Percentiles rank a stretch among this genome's conserved stretches.
phyloP scores from a whole-genome alignment of 345 rosid genomes.

The Salix udensis region DNA sequence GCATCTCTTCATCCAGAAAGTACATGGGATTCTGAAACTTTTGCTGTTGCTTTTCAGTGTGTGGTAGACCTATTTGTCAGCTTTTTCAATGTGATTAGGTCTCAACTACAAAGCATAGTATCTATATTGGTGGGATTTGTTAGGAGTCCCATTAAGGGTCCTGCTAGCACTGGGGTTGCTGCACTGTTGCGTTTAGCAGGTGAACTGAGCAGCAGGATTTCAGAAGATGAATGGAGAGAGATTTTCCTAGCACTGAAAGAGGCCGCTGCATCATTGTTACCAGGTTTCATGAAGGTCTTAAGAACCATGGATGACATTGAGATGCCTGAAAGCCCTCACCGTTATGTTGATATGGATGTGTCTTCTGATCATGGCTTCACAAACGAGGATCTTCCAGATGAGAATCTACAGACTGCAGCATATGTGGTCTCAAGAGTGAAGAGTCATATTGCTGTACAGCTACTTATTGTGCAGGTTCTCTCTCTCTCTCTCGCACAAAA shows the following conservation, averaged over 20 bases:
- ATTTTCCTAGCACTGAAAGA: conserved; percentile 64
- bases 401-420: conserved; percentile 66
- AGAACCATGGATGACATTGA: conserved; percentile 62
- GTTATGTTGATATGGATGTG: conserved; percentile 41
- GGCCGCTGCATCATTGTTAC: conserved; percentile 57
- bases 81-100: conserved; percentile 53
- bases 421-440: conserved; percentile 77
- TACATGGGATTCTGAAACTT: conserved; percentile 78
- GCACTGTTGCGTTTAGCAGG: conserved; percentile 56
- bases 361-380: conserved; percentile 56
- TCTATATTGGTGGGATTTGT: conserved; percentile 62
- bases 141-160: conserved; percentile 71
- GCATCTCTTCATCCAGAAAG: conserved; percentile 41
- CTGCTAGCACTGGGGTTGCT: conserved; percentile 72
- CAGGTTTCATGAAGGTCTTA: conserved; percentile 65
- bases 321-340: conserved; percentile 33
- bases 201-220: conserved; percentile 53
- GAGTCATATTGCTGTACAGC: conserved; percentile 73
- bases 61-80: conserved; percentile 68
- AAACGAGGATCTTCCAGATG: conserved; percentile 62
- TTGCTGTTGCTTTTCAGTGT: conserved; percentile 62
- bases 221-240: conserved; percentile 71
- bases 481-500: not conserved
- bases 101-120: conserved; percentile 61
- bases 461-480: conserved; percentile 65